A percentile compares a stretch with the other conserved stretches of the same genome.
phyloP scores from a whole-genome alignment of 1,139 yeast genomes.

The Nadsonia commutata region DNA sequence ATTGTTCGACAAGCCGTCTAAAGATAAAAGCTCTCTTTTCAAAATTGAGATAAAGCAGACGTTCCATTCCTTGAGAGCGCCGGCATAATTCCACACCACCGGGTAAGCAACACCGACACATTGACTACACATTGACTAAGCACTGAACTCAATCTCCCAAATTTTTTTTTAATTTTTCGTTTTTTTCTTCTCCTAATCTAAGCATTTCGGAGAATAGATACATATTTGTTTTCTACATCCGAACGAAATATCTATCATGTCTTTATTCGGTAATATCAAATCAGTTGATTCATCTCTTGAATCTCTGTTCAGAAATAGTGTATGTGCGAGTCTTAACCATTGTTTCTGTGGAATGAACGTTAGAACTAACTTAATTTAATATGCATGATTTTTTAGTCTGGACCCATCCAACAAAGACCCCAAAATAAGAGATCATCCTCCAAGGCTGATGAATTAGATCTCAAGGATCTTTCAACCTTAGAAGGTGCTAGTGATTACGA shows the following conservation, averaged over 20 bases:
- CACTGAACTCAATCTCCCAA: background rate
- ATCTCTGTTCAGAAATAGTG: background rate
- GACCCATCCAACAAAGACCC: slow-evolving; percentile 3
- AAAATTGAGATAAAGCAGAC: no score
- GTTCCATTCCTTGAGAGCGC: no score
- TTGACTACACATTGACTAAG: background rate
- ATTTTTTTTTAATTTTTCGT: background rate
- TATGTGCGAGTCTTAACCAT: no score
- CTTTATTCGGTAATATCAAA: background rate
- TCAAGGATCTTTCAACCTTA: background rate
- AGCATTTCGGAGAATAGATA: background rate
- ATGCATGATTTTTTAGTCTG: background rate
- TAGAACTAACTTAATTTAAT: background rate
- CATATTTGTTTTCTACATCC: background rate
- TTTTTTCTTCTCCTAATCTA: background rate
- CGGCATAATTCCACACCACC: background rate
- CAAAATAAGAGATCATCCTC: background rate
- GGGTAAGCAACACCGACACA: background rate
- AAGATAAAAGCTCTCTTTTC: no score
- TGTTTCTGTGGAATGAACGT: no score
- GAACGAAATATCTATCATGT: background rate
- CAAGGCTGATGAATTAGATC: background rate
- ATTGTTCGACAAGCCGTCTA: no score
- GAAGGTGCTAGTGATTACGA: background rate
- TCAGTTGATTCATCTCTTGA: background rate